phyloP scores from a whole-genome alignment of 495 filamentous ascomycete genomes.

The Tirmania nivea region DNA sequence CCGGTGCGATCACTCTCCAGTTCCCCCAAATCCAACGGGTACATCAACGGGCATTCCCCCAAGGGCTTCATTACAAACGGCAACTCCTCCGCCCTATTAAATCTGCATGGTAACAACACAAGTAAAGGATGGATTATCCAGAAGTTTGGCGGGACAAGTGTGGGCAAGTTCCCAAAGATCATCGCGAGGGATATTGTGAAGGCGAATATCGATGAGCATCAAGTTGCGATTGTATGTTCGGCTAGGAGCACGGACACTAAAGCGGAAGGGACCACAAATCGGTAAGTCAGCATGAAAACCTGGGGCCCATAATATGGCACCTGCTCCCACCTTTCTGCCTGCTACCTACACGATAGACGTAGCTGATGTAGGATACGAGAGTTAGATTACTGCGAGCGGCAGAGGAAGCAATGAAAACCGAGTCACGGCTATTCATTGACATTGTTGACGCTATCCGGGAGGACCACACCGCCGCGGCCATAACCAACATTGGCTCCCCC shows the following conservation, averaged over 20 bases:
- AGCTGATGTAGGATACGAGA: slow-evolving; percentile 5
- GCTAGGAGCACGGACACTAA: slow-evolving; percentile 81
- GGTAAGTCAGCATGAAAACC: slow-evolving; percentile 34
- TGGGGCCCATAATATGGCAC: too few species aligned
- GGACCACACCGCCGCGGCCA: slow-evolving; percentile 50
- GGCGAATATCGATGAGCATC: slow-evolving; percentile 42
- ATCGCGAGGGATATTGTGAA: slow-evolving; percentile 55
- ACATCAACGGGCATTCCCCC: background rate
- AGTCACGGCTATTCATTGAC: slow-evolving; percentile 38
- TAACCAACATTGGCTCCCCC: slow-evolving; percentile 35
- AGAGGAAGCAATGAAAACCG: slow-evolving; percentile 39
- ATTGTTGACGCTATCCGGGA: slow-evolving; percentile 52
- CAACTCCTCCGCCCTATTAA: background rate
- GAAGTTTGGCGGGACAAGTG: slow-evolving; percentile 64
- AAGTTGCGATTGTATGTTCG: slow-evolving; percentile 77
- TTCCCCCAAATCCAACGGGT: too few species aligned
- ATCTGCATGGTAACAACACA: background rate
- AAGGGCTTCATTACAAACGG: background rate
- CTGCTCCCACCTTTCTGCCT: too few species aligned
- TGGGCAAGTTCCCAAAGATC: slow-evolving; percentile 44
- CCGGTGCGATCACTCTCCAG: too few species aligned
- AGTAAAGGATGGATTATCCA: slow-evolving; percentile 48
- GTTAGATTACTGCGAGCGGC: slow-evolving; percentile 49
- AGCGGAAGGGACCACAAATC: slow-evolving; percentile 77
- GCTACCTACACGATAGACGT: background rate